phyloP scores from a whole-genome alignment of 331 rosid species.

The Ulmus americana region DNA sequence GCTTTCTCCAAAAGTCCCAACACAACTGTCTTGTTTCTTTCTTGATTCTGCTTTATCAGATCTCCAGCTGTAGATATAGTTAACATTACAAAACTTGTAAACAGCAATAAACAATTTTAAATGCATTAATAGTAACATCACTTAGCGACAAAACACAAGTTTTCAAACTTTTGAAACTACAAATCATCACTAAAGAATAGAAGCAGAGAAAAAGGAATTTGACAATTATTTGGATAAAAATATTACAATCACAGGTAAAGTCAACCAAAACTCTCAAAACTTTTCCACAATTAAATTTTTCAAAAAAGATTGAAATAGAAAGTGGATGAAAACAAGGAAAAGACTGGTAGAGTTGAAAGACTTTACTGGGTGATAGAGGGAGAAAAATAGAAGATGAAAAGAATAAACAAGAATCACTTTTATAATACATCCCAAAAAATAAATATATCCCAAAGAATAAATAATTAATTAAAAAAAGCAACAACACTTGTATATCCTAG shows the following conservation, averaged over 20 bases:
- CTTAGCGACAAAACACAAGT: too few species aligned
- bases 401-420: too few species aligned
- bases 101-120: not conserved
- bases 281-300: too few species aligned
- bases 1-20: conserved; percentile 36
- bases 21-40: conserved; percentile 19
- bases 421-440: too few species aligned
- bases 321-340: not conserved
- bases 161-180: too few species aligned
- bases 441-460: too few species aligned
- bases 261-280: too few species aligned
- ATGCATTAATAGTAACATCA: not conserved
- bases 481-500: too few species aligned
- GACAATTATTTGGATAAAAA: not conserved
- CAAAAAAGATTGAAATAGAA: not conserved
- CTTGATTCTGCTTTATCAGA: not conserved
- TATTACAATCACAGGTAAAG: not conserved
- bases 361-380: conserved; percentile 9
- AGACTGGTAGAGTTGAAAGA: not conserved
- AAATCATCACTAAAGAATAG: not conserved
- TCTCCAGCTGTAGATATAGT: not conserved
- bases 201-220: not conserved
- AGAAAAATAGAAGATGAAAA: not conserved
- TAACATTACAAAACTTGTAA: not conserved
- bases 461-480: too few species aligned